A percentile compares a stretch with the other conserved stretches of the same genome.
phyloP scores from a whole-genome alignment of 257 asterid species.

The Penstemon newberryi region DNA sequence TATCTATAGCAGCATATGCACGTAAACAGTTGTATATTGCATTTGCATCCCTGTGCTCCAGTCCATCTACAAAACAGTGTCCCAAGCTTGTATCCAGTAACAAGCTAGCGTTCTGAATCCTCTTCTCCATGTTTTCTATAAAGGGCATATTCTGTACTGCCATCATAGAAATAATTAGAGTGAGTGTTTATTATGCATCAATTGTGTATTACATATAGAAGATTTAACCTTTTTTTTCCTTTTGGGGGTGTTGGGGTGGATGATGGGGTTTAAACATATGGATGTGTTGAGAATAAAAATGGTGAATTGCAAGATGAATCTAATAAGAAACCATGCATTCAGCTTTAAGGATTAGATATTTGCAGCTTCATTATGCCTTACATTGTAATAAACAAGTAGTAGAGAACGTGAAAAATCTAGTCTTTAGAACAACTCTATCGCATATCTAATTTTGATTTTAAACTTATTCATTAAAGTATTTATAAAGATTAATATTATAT shows the following conservation, averaged over 20 bases:
- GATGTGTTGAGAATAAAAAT: conserved; percentile 11
- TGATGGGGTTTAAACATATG: background rate
- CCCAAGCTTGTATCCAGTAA: conserved; percentile 83
- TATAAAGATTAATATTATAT: background rate
- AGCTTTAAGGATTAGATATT: conserved; percentile 14
- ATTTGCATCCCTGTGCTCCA: conserved; percentile 84
- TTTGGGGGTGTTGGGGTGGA: too few species aligned
- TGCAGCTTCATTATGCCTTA: background rate
- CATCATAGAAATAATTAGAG: conserved; percentile 39
- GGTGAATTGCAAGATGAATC: conserved; percentile 10
- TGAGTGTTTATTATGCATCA: conserved; percentile 37
- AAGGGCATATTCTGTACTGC: conserved; percentile 94
- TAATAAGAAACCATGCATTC: background rate
- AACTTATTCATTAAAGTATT: background rate
- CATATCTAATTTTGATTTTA: background rate
- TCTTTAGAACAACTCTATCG: background rate
- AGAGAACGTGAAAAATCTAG: background rate
- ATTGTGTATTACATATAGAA: conserved; percentile 4
- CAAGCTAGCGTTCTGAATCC: conserved; percentile 78
- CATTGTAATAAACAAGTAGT: conserved; percentile 3
- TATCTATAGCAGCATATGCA: conserved; percentile 96
- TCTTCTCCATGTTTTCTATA: conserved; percentile 93
- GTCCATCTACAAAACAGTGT: conserved; percentile 85
- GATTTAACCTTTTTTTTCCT: background rate
- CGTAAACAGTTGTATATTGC: conserved; percentile 92